Evolutionary conservation across 2,329 filamentous ascomycete genomes (phyloP).

Genomic region (Fonsecaea monophora): DNA sequence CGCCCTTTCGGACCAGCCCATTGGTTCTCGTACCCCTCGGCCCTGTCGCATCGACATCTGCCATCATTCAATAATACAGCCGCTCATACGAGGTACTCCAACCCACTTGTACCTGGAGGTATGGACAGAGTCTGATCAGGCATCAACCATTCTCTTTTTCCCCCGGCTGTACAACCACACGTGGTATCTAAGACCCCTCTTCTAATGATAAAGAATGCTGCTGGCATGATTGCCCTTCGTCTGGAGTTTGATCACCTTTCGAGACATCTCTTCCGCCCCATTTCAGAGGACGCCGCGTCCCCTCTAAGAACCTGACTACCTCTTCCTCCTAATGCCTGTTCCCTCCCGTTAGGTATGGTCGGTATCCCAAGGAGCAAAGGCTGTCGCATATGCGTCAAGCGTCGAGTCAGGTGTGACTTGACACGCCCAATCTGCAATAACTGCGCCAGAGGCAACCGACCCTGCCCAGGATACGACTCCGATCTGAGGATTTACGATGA

Average conservation of each 20-base stretch:
- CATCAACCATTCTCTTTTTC: conserved; percentile 7
- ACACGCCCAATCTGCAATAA: conserved; percentile 40
- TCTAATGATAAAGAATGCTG: not conserved
- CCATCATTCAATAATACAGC: not conserved
- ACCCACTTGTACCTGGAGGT: not conserved
- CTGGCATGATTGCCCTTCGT: not conserved
- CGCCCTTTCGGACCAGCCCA: too few relatives aligned
- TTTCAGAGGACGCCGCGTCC: not conserved
- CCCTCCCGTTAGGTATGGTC: conserved; percentile 45
- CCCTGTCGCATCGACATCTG: not conserved
- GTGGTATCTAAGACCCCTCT: too few relatives aligned
- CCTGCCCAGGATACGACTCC: conserved; percentile 45
- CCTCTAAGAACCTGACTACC: not conserved
- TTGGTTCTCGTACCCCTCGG: not conserved
- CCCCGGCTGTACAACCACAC: not conserved
- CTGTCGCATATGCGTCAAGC: conserved; percentile 50
- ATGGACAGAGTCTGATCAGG: conserved; percentile 4
- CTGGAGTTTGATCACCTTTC: not conserved
- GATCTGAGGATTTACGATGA: conserved; percentile 50
- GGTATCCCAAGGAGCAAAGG: conserved; percentile 52
- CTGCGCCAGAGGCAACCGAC: conserved; percentile 43
- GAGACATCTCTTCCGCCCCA: not conserved
- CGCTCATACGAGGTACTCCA: too few relatives aligned
- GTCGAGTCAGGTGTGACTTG: conserved; percentile 49
- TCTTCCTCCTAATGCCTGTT: conserved; percentile 14